A percentile compares a stretch with the other conserved stretches of the same genome.
These are phyloP conservation scores for Nepenthes mirabilis DNA, from an alignment of 148 eudicot species.

Conservation along the genomic window DNA sequence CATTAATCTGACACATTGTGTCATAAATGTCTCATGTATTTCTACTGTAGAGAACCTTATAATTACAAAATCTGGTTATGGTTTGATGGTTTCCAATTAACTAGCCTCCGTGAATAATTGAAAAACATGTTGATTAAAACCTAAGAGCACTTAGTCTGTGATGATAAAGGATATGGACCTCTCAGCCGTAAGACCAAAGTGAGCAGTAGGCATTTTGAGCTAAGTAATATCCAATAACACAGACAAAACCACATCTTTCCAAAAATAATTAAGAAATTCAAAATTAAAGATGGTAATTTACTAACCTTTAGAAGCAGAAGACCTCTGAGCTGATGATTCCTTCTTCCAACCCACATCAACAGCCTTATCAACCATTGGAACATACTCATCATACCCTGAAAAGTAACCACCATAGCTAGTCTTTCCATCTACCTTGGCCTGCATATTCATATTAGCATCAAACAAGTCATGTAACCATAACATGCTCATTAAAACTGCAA, in stretches of 20 bases:
- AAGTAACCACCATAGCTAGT: conserved; percentile 37
- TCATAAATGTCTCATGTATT: too few species aligned
- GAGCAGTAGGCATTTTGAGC: too few species aligned
- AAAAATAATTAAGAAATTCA: not conserved
- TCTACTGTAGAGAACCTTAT: too few species aligned
- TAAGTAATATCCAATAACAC: not conserved
- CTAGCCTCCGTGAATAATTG: too few species aligned
- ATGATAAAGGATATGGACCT: too few species aligned
- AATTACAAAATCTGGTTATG: too few species aligned
- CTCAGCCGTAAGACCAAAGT: too few species aligned
- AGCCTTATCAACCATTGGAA: conserved; percentile 96
- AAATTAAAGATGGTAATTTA: not conserved
- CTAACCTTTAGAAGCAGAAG: conserved; percentile 46
- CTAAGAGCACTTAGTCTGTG: too few species aligned
- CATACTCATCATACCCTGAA: conserved; percentile 81
- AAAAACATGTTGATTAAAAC: too few species aligned
- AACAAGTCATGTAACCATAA: not conserved
- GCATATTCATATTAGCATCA: conserved; percentile 9
- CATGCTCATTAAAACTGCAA: not conserved
- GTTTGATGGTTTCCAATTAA: too few species aligned
- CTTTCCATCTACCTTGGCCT: conserved; percentile 67
- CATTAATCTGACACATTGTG: too few species aligned
- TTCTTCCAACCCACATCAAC: conserved; percentile 84
- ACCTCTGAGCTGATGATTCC: conserved; percentile 43
- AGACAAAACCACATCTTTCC: not conserved